Evolutionary conservation across 2,329 filamentous ascomycete species (phyloP).

Genomic region (Fusarium newnesense): DNA sequence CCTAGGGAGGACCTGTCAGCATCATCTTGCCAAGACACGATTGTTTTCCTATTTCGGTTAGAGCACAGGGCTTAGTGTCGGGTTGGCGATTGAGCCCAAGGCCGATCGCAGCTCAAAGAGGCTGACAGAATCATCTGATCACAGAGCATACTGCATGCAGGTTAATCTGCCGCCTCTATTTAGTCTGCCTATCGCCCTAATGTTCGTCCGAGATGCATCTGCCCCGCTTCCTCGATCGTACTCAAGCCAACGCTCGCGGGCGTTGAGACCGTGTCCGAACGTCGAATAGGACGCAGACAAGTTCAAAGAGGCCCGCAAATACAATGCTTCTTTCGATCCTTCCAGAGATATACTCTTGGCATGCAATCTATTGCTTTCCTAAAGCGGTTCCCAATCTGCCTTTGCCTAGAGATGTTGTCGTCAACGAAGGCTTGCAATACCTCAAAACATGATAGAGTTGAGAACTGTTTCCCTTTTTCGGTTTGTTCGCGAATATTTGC

Average conservation of each 20-base stretch:
- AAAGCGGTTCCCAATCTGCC: neutral
- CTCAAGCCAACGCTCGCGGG: neutral
- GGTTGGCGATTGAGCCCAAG: neutral
- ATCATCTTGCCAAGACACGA: constrained; percentile 26
- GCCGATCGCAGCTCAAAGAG: neutral
- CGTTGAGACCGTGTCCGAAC: neutral
- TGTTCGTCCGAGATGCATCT: neutral
- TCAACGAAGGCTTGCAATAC: neutral
- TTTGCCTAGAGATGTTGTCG: neutral
- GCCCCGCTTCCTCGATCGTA: neutral
- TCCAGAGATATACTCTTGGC: neutral
- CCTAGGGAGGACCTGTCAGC: neutral
- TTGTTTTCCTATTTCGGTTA: constrained; percentile 43
- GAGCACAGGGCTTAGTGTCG: neutral
- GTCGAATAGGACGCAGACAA: neutral
- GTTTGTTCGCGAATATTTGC: neutral
- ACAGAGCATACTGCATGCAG: no score
- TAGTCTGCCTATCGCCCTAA: neutral
- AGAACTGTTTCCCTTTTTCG: constrained; percentile 35
- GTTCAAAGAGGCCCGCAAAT: neutral
- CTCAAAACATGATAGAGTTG: neutral
- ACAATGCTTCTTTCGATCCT: neutral
- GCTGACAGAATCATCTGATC: neutral
- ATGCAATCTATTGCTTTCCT: neutral
- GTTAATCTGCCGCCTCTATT: neutral